phyloP scores from a whole-genome alignment of 495 filamentous ascomycete species.

The Beverwykella pulmonaria region DNA sequence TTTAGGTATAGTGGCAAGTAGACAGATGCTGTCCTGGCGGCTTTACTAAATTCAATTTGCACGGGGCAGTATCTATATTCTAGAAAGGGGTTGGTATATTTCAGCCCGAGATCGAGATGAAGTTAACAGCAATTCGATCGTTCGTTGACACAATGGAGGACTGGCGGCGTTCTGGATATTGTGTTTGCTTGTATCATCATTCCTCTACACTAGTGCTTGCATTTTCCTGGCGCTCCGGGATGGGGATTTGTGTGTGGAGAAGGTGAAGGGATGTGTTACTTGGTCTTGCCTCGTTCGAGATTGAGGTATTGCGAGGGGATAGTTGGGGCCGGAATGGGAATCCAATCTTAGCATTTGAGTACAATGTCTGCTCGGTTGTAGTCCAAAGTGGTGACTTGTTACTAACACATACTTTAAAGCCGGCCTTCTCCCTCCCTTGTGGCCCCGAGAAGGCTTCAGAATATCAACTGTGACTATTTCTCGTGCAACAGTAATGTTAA shows the following conservation, averaged over 20 bases:
- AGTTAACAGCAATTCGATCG: not conserved
- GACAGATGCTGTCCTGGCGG: not conserved
- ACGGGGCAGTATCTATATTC: not conserved
- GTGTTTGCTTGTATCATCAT: not conserved
- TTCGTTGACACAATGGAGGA: not conserved
- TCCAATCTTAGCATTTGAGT: too few relatives aligned
- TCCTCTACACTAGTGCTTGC: not conserved
- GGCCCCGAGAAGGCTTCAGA: too few relatives aligned
- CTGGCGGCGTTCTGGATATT: not conserved
- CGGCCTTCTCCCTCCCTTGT: too few relatives aligned
- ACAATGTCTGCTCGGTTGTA: too few relatives aligned
- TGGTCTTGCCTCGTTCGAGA: not conserved
- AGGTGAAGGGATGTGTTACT: not conserved
- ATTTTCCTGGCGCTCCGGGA: not conserved
- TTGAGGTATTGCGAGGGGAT: too few relatives aligned
- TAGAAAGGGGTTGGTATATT: not conserved
- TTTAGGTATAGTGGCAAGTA: constrained; percentile 37
- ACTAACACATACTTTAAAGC: too few relatives aligned
- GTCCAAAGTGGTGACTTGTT: too few relatives aligned
- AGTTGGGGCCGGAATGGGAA: not conserved
- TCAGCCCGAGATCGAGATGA: not conserved
- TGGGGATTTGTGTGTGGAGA: not conserved
- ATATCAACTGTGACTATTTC: too few relatives aligned
- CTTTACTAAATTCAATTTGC: constrained; percentile 6
- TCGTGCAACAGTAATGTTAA: too few relatives aligned